Evolutionary conservation across 345 rosid species (phyloP).

Genomic region (Brassica cretica): DNA sequence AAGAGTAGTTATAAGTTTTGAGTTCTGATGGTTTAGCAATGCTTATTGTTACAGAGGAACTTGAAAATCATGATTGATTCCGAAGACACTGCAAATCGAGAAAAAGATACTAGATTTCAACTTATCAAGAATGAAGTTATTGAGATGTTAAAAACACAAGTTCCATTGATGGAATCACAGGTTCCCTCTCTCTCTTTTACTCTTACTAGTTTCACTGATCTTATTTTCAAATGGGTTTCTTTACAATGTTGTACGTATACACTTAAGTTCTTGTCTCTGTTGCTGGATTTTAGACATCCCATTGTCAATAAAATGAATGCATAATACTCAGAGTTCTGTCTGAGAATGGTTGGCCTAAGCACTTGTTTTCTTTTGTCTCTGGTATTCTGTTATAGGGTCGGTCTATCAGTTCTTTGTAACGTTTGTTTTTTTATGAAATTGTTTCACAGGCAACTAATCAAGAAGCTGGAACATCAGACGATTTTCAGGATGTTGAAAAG

Average conservation of each 20-base stretch:
- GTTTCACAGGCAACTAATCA: slow-evolving; percentile 55
- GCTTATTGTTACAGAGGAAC: slow-evolving; percentile 67
- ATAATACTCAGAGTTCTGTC: slow-evolving; percentile 3
- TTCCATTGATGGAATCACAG: slow-evolving; percentile 63
- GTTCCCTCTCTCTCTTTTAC: slow-evolving; percentile 36
- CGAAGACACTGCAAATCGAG: slow-evolving; percentile 68
- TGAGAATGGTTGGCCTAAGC: background rate
- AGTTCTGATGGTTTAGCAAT: slow-evolving; percentile 21
- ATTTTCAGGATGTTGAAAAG: slow-evolving; percentile 69
- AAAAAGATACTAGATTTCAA: slow-evolving; percentile 81
- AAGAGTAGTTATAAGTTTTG: background rate
- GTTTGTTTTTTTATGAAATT: background rate
- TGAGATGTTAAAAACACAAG: slow-evolving; percentile 65
- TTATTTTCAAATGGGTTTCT: background rate
- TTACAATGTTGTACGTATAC: background rate
- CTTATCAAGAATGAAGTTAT: slow-evolving; percentile 75
- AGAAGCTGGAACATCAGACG: slow-evolving; percentile 66
- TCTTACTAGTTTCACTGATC: background rate
- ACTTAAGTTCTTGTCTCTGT: background rate
- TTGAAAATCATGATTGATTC: slow-evolving; percentile 73
- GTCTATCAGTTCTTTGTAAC: background rate
- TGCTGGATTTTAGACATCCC: slow-evolving; percentile 1
- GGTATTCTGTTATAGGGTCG: background rate
- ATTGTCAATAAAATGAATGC: slow-evolving; percentile 9
- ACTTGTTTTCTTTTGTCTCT: background rate